Evolutionary conservation across 2,329 filamentous ascomycete species (phyloP).

Genomic region (Alternaria solani): DNA sequence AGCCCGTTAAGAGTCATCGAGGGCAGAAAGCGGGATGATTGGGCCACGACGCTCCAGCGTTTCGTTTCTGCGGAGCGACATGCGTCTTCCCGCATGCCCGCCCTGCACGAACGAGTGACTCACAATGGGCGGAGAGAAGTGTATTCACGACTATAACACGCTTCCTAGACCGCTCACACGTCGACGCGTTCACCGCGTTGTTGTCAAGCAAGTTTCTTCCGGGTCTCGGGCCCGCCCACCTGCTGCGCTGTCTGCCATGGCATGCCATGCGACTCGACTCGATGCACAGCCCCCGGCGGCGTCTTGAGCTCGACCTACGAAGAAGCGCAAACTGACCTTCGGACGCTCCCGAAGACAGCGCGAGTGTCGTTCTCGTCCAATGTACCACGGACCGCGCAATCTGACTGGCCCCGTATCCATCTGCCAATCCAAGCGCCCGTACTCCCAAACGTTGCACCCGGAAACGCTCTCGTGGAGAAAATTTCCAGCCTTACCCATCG

Average conservation of each 20-base stretch:
- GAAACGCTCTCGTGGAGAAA: slow-evolving; percentile 36
- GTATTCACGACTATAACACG: slow-evolving; percentile 52
- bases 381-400: slow-evolving; percentile 12
- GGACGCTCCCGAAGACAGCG: slow-evolving; percentile 32
- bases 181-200: slow-evolving; percentile 46
- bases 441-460: slow-evolving; percentile 37
- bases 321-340: slow-evolving; percentile 10
- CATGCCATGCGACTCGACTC: slow-evolving; percentile 4
- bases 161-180: slow-evolving; percentile 33
- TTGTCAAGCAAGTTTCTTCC: slow-evolving; percentile 26
- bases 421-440: slow-evolving; percentile 44
- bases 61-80: slow-evolving; percentile 43
- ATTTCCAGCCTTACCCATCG: slow-evolving; percentile 21
- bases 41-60: slow-evolving; percentile 40
- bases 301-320: not conserved
- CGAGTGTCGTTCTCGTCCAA: slow-evolving; percentile 24
- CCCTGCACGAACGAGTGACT: slow-evolving; percentile 44
- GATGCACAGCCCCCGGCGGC: slow-evolving; percentile 19
- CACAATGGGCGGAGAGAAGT: slow-evolving; percentile 41
- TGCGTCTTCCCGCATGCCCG: slow-evolving; percentile 34
- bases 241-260: slow-evolving; percentile 21
- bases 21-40: slow-evolving; percentile 29
- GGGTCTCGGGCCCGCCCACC: slow-evolving; percentile 45
- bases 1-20: slow-evolving; percentile 46
- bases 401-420: slow-evolving; percentile 32